Evolutionary conservation across 495 filamentous ascomycete species (phyloP).

Genomic region (Aspergillus egyptiacus): DNA sequence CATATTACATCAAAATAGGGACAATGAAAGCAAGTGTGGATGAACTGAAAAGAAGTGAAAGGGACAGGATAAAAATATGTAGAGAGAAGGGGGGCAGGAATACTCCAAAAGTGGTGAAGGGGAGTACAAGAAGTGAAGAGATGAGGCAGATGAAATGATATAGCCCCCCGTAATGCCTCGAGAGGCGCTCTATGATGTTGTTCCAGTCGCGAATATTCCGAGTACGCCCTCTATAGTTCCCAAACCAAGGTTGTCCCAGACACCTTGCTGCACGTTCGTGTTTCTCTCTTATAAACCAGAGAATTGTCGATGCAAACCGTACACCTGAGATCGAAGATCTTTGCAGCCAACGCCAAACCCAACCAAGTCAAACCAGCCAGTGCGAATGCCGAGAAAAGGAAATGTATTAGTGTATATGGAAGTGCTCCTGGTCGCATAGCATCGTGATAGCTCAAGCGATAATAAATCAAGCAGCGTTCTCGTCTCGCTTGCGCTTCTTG

Average conservation of each 20-base stretch:
- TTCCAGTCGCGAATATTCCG: slow-evolving; percentile 14
- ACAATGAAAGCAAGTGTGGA: slow-evolving; percentile 19
- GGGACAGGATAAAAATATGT: slow-evolving; percentile 17
- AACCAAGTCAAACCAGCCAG: slow-evolving; percentile 22
- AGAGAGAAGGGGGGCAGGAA: slow-evolving; percentile 19
- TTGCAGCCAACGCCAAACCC: slow-evolving; percentile 40
- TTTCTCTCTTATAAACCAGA: slow-evolving; percentile 3
- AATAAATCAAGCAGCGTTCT: slow-evolving; percentile 28
- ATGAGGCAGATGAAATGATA: slow-evolving; percentile 7
- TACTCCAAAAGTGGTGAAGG: slow-evolving; percentile 12
- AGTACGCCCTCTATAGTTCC: slow-evolving; percentile 17
- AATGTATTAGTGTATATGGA: slow-evolving; percentile 23
- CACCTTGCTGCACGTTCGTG: too few relatives aligned
- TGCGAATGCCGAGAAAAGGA: slow-evolving; percentile 9
- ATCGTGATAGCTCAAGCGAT: slow-evolving; percentile 20
- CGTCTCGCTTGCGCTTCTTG: slow-evolving; percentile 76
- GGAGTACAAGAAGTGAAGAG: background rate
- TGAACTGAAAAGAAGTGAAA: slow-evolving; percentile 11
- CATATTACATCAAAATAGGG: slow-evolving; percentile 20
- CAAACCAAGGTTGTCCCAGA: slow-evolving; percentile 7
- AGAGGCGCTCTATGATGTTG: slow-evolving; percentile 25
- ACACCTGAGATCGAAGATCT: slow-evolving; percentile 12
- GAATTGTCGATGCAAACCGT: slow-evolving; percentile 7
- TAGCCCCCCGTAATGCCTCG: slow-evolving; percentile 18
- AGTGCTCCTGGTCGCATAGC: slow-evolving; percentile 45